Evolutionary conservation across 2,329 filamentous ascomycete species (phyloP), one percentile per base, ranked within the genome.

Genomic region (Trichoderma aggressivum): DNA sequence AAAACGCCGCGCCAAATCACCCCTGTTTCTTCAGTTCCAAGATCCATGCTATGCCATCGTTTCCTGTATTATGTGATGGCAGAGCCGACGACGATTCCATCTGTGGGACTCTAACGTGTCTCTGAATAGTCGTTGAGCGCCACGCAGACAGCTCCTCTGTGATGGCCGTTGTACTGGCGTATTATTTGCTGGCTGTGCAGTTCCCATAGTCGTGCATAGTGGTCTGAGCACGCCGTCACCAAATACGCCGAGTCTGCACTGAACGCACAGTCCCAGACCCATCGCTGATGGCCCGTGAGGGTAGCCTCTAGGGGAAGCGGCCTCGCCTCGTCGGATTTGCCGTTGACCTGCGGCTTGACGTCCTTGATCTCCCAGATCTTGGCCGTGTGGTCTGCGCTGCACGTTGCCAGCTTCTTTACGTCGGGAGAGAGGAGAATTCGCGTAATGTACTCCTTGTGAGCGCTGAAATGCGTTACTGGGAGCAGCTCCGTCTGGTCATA

Each of bases 221-320:
- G 94, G 79, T 98, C 94, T 55, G 92, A 95, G 79, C 94, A 97
- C 6, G 94, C 94, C 0, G 94, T 98, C 14, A 98, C 94, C 7
- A 98, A 85, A 78, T 98, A 98, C 0, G 94, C 94, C 39, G 91
- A 94, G 80, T 98, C 94, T 30, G 94, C 94, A 73, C 92, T 95
- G 82, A 98, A 98, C 1, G 94, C 94, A 78, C 94, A 98, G 80
- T 98, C 94, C 94, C 94, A 98, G 1, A 98, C 94, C 94, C 94
- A 98, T 68, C 94, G 90, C 82, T 98, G 94, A 82, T 98, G 94
- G 69, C 92, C 93, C 26, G 92, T 92, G 1, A 98, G 88, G 1
- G 94, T 97, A 3, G 94, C 94, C 81, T 97, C 93, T 24, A 97
- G 88, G 11, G 91, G 92, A 75, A 93, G 96, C 55, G 86, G 91